A percentile compares a stretch with the other conserved stretches of the same genome.
Conservation (phyloP, 352 stramenopile genomes). For the Globisporangium ultimum region DNA sequence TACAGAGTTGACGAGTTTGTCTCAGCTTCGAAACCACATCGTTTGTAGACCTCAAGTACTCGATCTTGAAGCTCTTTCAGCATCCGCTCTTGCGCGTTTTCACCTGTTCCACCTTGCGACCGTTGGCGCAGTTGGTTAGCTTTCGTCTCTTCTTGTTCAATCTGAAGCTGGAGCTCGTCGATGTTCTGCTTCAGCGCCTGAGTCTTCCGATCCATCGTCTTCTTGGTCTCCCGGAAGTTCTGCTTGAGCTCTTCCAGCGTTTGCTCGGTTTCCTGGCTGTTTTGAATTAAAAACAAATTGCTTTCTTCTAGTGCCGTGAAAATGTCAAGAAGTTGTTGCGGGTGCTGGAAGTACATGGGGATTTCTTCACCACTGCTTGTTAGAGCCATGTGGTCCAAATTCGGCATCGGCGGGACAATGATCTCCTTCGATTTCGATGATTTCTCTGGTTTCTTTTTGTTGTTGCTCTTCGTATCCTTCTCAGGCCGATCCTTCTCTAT, state of each 20-base stretch:
- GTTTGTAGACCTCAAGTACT: conserved; percentile 89
- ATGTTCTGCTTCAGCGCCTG: conserved; percentile 85
- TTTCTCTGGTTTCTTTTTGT: conserved; percentile 52
- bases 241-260: conserved; percentile 94
- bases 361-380: conserved; percentile 89
- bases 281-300: conserved; percentile 96
- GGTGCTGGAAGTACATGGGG: conserved; percentile 95
- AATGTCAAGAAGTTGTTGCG: conserved; percentile 92
- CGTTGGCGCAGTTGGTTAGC: conserved; percentile 68
- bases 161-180: conserved; percentile 88
- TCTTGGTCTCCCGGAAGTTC: conserved; percentile 88
- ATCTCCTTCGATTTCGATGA: conserved; percentile 35
- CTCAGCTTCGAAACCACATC: conserved; percentile 91
- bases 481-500: conserved; percentile 55
- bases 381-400: conserved; percentile 55
- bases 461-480: conserved; percentile 41
- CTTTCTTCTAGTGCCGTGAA: conserved; percentile 93
- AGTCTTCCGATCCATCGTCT: conserved; percentile 87
- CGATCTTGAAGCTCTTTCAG: conserved; percentile 88
- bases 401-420: conserved; percentile 55
- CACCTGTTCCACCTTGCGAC: conserved; percentile 61
- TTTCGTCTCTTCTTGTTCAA: conserved; percentile 82
- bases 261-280: conserved; percentile 94
- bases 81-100: conserved; percentile 88
- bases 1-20: conserved; percentile 91